phyloP scores from a whole-genome alignment of 2,329 filamentous ascomycete genomes.

The Rosellinia necatrix region DNA sequence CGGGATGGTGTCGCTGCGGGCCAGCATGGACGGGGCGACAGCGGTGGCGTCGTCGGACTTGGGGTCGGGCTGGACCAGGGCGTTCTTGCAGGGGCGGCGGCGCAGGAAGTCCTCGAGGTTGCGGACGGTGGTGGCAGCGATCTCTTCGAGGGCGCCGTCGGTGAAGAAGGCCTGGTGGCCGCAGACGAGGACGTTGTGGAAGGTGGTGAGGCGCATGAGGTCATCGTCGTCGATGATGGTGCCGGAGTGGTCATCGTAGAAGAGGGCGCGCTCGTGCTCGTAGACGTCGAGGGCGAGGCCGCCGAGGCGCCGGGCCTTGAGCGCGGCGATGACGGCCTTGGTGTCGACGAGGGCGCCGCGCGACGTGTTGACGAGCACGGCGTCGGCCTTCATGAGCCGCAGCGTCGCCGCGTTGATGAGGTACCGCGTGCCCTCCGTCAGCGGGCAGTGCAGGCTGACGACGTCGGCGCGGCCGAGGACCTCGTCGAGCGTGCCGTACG shows the following conservation, averaged over 20 bases:
- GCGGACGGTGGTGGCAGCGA: constrained; percentile 61
- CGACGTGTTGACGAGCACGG: constrained; percentile 70
- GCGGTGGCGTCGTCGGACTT: constrained; percentile 6
- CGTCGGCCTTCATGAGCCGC: constrained; percentile 60
- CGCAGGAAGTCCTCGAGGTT: constrained; percentile 57
- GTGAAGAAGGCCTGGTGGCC: constrained; percentile 75
- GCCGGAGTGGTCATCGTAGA: constrained; percentile 68
- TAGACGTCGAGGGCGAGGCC: constrained; percentile 71
- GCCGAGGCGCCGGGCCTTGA: constrained; percentile 64
- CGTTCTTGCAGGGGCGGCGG: constrained; percentile 30
- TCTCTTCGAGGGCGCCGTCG: constrained; percentile 66
- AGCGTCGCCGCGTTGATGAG: constrained; percentile 63
- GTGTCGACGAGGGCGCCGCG: constrained; percentile 69
- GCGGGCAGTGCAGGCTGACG: constrained; percentile 68
- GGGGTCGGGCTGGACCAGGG: constrained; percentile 27
- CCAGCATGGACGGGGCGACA: constrained; percentile 6
- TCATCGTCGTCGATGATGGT: constrained; percentile 70
- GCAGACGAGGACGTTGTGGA: constrained; percentile 69
- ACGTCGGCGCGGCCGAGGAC: constrained; percentile 63
- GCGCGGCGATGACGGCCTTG: constrained; percentile 59
- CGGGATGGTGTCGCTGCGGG: constrained; percentile 40
- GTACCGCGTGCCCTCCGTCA: constrained; percentile 62
- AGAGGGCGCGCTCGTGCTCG: constrained; percentile 65
- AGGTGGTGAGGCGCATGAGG: constrained; percentile 69
- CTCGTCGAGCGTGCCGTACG: constrained; percentile 58